A percentile compares a stretch with the other conserved stretches of the same genome.
Conservation (phyloP, 1,284 basidiomycete species). For the Trametes pubescens region DNA sequence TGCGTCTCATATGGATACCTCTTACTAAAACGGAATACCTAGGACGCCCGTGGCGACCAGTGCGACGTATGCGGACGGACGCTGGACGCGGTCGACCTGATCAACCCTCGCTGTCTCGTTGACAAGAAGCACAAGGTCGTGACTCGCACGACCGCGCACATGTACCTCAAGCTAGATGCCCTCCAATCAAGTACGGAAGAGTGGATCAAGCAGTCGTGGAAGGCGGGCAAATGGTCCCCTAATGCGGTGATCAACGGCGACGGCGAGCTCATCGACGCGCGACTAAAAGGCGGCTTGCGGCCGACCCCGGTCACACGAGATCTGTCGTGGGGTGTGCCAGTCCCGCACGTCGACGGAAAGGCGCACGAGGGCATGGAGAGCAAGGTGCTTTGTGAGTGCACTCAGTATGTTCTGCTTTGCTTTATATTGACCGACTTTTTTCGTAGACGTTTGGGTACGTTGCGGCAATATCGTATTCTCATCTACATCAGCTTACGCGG, state of each 20-base stretch:
- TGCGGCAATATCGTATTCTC: conserved; percentile 20
- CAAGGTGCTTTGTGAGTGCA: conserved; percentile 92
- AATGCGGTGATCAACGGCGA: conserved; percentile 91
- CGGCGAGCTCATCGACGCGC: conserved; percentile 90
- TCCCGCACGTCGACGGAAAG: conserved; percentile 77
- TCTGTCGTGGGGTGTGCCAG: conserved; percentile 96
- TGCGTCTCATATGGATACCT: background rate
- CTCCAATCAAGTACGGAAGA: conserved; percentile 88
- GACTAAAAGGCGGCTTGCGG: conserved; percentile 87
- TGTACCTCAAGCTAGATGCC: conserved; percentile 89
- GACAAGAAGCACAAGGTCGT: conserved; percentile 82
- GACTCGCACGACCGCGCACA: conserved; percentile 87
- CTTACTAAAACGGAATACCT: background rate
- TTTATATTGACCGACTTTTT: conserved; percentile 16
- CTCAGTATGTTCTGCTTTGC: conserved; percentile 8
- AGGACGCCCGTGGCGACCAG: conserved; percentile 98
- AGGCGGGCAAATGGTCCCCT: conserved; percentile 89
- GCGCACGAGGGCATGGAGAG: conserved; percentile 87
- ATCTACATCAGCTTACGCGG: background rate
- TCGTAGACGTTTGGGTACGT: conserved; percentile 84
- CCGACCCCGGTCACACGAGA: conserved; percentile 96
- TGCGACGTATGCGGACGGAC: conserved; percentile 96
- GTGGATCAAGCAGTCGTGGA: conserved; percentile 87
- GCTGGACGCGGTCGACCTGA: conserved; percentile 91
- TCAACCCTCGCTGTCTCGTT: conserved; percentile 95